A percentile compares a stretch with the other conserved stretches of the same genome.
phyloP scores from a whole-genome alignment of 345 rosid species.

The Carallia brachiata region DNA sequence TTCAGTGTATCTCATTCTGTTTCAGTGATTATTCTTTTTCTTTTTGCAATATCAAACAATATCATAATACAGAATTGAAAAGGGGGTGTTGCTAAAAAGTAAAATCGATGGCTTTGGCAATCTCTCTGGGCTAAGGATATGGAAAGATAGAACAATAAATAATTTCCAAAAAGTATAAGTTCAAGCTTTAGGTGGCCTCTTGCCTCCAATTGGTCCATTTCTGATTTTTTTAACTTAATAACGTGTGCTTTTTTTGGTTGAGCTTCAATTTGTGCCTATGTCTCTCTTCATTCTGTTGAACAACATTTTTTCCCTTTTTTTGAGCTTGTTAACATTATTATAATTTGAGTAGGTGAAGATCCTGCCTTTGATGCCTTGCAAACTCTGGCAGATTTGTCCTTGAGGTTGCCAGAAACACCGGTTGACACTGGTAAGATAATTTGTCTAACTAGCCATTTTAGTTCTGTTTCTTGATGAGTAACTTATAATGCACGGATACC shows the following conservation, averaged over 20 bases:
- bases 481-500: neutral
- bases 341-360: conserved; percentile 51
- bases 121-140: neutral
- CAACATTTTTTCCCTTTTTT: conserved; percentile 8
- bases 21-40: too few relatives aligned
- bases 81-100: neutral
- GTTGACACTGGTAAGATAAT: conserved; percentile 57
- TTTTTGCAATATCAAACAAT: neutral
- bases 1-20: too few relatives aligned
- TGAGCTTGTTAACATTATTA: neutral
- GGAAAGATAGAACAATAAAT: neutral
- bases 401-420: conserved; percentile 65
- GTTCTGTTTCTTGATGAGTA: neutral
- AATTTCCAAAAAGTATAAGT: neutral
- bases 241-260: conserved; percentile 2
- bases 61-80: neutral
- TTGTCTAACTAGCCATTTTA: conserved; percentile 6
- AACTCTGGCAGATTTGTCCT: conserved; percentile 73
- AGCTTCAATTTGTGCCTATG: conserved; percentile 10
- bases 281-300: neutral
- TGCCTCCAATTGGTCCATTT: neutral
- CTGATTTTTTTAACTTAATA: neutral
- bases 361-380: conserved; percentile 71
- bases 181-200: neutral
- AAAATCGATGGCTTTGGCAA: neutral